Base-by-base conservation (phyloP, 139 green algal genomes). In the Desmodesmus armatus region DNA sequence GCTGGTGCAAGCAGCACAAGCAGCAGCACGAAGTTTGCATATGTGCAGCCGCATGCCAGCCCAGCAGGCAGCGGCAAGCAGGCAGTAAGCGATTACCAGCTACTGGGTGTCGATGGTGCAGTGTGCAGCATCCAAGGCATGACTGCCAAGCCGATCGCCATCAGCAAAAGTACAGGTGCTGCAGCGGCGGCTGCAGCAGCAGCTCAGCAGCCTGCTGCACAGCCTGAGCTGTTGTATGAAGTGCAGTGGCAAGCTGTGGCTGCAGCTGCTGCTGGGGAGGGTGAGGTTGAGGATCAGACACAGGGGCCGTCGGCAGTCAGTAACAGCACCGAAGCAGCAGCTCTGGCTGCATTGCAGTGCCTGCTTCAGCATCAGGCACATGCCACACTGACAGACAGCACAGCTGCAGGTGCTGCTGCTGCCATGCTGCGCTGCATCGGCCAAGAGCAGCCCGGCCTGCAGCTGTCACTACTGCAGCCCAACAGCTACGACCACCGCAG, bases 21-120 rank as follows among this genome's bases (percentile, higher is more conserved):
- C n/a, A n/a, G n/a, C n/a, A n/a, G n/a, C n/a, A n/a, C n/a, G n/a
- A n/a, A n/a, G n/a, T n/a, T 71, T 39, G 41, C 21, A 41, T 44
- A 43, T 75, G 23, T 49, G n/a, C 39, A 63, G 27, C 80, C 23
- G 65, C 77, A 2, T 39, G 87, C 43, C 2, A 23, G 35, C 41
- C 17, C 74, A 53, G 19, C 33, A 51, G 1, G 41, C 74, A 11
- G 67, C 40, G 3, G 67, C 43, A 49, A 60, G 19, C 29, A 67
- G 15, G 79, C 80, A 0, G 74, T 83, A 37, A 95, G 90, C 55
- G 85, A 95, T 77, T 95, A 92, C 85, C 27, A 31, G 3, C 63
- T 37, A 21, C 58, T 33, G 37, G 39, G 27, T 19, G 5, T 13
- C n/a, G 87, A 62, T 27, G 6, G 3, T n/a, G 31, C 41, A 3